Conservation (phyloP, 345 rosid species). For the Arabidopsis arenosa region DNA sequence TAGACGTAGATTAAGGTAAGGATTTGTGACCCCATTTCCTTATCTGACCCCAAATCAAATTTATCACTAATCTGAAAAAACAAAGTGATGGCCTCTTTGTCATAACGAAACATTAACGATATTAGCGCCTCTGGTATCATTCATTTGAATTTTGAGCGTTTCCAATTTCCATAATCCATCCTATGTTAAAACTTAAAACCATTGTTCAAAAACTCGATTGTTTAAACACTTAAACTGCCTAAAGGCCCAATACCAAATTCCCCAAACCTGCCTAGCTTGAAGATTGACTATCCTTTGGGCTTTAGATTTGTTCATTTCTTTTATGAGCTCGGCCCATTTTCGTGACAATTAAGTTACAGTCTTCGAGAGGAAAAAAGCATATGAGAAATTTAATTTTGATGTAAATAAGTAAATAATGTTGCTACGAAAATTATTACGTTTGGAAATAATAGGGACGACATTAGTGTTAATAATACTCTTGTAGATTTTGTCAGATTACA, state of each 20-base stretch:
- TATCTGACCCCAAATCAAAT: neutral
- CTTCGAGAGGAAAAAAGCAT: neutral
- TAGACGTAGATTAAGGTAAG: too few relatives aligned
- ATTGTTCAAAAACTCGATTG: neutral
- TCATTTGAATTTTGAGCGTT: neutral
- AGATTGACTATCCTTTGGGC: neutral
- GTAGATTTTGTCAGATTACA: slow-evolving; percentile 17
- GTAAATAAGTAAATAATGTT: neutral
- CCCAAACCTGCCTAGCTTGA: too few relatives aligned
- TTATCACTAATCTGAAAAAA: neutral
- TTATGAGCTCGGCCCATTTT: neutral
- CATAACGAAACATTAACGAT: neutral
- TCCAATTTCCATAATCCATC: too few relatives aligned
- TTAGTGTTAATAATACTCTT: slow-evolving; percentile 18
- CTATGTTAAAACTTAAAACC: too few relatives aligned
- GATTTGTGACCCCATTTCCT: neutral
- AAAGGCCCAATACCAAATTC: too few relatives aligned
- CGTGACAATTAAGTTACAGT: neutral
- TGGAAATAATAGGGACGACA: slow-evolving; percentile 5
- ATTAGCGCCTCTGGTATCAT: neutral
- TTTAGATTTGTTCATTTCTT: neutral
- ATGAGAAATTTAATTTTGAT: neutral
- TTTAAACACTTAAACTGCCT: neutral
- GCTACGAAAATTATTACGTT: neutral
- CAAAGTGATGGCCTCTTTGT: neutral